These are phyloP conservation scores for Nephelium lappaceum DNA, from an alignment of 345 rosid species.

Conservation along the genomic window DNA sequence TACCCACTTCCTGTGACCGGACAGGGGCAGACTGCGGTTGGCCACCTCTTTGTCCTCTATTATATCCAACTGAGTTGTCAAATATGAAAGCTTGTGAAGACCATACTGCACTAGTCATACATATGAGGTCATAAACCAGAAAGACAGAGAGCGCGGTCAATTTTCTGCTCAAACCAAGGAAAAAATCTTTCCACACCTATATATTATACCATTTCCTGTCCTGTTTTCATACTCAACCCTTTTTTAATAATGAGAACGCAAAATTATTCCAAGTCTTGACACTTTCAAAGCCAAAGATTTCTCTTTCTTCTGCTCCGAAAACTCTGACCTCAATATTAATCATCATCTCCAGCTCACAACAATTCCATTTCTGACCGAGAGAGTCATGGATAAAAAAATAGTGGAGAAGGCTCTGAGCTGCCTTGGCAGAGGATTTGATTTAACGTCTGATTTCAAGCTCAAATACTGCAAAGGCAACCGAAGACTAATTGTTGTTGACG, in stretches of 20 bases:
- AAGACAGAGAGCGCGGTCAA: background rate
- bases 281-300: background rate
- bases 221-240: background rate
- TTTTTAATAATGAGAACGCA: background rate
- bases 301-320: background rate
- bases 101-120: background rate
- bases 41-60: background rate
- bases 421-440: slow-evolving; percentile 88
- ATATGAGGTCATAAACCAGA: background rate
- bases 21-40: too few relatives aligned
- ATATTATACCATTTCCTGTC: background rate
- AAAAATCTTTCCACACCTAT: background rate
- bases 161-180: background rate
- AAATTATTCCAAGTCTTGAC: background rate
- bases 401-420: slow-evolving; percentile 62
- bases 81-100: background rate
- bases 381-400: slow-evolving; percentile 34
- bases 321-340: background rate
- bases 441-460: slow-evolving; percentile 77
- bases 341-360: background rate
- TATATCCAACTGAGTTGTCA: background rate
- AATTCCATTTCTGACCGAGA: background rate
- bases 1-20: background rate
- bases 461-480: slow-evolving; percentile 75
- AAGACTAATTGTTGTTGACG: slow-evolving; percentile 62